Evolutionary conservation across 2,329 filamentous ascomycete species (phyloP), one percentile per base, ranked within the genome.

Genomic region (Aureobasidium pullulans): DNA sequence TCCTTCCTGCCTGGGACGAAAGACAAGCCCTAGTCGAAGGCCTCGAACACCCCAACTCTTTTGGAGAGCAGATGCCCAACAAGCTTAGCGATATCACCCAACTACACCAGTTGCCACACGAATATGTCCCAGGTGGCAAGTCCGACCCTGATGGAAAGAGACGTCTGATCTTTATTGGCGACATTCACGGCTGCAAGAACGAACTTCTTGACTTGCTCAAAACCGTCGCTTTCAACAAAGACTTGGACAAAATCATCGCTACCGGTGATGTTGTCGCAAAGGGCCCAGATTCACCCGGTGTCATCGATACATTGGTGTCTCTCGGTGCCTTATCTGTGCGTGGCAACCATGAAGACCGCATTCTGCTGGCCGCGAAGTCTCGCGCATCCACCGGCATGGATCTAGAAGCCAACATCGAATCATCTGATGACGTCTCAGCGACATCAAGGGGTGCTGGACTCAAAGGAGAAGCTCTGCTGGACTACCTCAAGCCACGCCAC

Each of bases 311-410:
- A 43, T 86, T 90, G 39, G 88, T 90, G 70, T 74, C 81, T 13
- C 75, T 93, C 39, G 82, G 83, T 53, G 92, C 93, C 23, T 89
- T 86, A 32, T 89, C 85, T 63, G 90, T 97, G 8, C 86, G 93
- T 53, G 94, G 94, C 16, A 96, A 96, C 73, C 89, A 96, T 74
- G 94, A 99, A 71, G 92, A 97, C 71, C 82, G 85, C 23, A 79
- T 96, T 19, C 79, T 97, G n/a, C 79, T 87, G 8, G 60, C 64
- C 3, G 67, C 69, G 1, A 64, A 67, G 36, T 57, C 48, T 11
- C 31, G 48, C 1, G 10, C 46, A n/a, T 46, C 57, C 28, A 44
- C 47, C 36, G 40, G 40, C 15, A 48, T 61, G 19, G 39, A 60
- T 29, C 49, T 60, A 29, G 53, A 62, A 8, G 29, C 40, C 15